A percentile compares a stretch with the other conserved stretches of the same genome.
phyloP scores from a whole-genome alignment of 257 asterid species.

The Avicennia marina region DNA sequence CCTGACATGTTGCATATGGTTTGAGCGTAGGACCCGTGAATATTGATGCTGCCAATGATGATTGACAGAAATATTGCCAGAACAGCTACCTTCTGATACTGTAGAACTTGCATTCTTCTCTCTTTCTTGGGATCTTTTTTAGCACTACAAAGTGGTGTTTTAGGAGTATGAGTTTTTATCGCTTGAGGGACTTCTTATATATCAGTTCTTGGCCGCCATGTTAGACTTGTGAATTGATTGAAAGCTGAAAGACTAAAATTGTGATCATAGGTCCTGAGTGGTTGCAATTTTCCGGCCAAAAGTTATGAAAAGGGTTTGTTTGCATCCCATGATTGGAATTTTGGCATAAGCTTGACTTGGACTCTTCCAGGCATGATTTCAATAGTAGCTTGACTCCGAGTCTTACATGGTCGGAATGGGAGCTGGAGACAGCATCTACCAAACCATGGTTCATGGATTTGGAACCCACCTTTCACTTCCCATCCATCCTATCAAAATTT shows the following conservation, averaged over 20 bases:
- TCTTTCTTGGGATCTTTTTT: neutral
- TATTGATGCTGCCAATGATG: neutral
- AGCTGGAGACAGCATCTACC: too few species aligned
- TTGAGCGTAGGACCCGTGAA: conserved; percentile 23
- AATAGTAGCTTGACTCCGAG: too few species aligned
- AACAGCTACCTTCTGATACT: neutral
- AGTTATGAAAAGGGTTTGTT: too few species aligned
- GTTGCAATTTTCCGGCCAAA: neutral
- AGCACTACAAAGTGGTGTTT: neutral
- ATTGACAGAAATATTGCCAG: neutral
- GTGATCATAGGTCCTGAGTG: neutral
- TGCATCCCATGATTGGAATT: too few species aligned
- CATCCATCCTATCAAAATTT: too few species aligned
- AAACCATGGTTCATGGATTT: too few species aligned
- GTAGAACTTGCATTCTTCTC: neutral
- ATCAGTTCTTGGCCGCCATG: neutral
- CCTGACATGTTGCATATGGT: conserved; percentile 38
- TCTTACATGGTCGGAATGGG: too few species aligned
- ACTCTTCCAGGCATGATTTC: too few species aligned
- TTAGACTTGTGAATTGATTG: conserved; percentile 6
- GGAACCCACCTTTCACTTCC: too few species aligned
- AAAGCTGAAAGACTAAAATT: too few species aligned
- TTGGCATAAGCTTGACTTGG: too few species aligned
- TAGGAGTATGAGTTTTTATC: neutral
- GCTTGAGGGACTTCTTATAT: neutral